These are phyloP conservation scores for Guillardia theta DNA, from an alignment of 78 protist species.

Conservation along the genomic window DNA sequence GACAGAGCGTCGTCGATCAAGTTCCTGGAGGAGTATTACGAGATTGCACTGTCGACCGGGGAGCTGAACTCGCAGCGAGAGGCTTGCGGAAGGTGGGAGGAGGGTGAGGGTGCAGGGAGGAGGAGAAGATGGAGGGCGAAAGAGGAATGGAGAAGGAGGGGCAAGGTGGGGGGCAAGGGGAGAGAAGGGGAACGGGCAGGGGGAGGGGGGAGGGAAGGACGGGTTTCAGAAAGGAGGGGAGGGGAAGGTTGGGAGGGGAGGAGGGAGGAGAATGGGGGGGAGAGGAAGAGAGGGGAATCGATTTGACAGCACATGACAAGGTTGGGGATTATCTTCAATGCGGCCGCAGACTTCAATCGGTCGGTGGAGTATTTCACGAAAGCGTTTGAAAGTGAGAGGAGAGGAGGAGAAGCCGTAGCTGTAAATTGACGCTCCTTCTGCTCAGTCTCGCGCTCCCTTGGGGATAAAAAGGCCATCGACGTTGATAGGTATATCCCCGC, in stretches of 20 bases:
- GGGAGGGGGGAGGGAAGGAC: no score
- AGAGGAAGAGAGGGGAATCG: no score
- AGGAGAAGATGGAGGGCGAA: no score
- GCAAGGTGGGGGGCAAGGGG: no score
- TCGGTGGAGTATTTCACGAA: slow-evolving; percentile 2
- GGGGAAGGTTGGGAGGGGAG: no score
- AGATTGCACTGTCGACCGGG: neutral
- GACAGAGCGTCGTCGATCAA: neutral
- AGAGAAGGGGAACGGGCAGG: no score
- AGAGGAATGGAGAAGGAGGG: no score
- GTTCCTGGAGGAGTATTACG: neutral
- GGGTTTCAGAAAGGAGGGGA: no score
- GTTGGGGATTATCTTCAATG: neutral
- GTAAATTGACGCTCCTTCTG: neutral
- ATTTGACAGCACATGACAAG: no score
- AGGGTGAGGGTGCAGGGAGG: no score
- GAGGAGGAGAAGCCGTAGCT: neutral
- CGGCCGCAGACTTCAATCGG: neutral
- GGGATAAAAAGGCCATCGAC: neutral
- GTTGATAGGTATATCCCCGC: no score
- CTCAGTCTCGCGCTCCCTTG: neutral
- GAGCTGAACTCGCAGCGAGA: neutral
- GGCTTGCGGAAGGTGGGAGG: slow-evolving; percentile 6
- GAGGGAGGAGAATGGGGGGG: no score
- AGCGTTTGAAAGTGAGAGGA: neutral